Evolutionary conservation across 2,329 filamentous ascomycete species (phyloP), one percentile per base, ranked within the genome.

Genomic region (Colletotrichum theobromicola): DNA sequence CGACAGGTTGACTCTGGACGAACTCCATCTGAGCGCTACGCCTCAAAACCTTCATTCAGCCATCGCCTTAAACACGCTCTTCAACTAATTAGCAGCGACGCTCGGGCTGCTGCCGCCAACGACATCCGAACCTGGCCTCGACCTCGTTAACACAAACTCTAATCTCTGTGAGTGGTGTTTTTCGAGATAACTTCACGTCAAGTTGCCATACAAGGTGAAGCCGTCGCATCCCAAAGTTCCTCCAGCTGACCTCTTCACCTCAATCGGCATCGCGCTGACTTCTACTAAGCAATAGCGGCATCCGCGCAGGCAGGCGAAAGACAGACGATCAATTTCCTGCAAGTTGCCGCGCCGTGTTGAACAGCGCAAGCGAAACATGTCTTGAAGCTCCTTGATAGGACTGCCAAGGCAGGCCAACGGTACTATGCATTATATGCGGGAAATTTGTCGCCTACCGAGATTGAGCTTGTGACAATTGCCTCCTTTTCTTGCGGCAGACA

Each of bases 311-410:
- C 35, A 13, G 50, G 37, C 50, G 24, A 21, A 58, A 30, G 24
- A 42, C 46, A 53, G 32, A 67, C 50, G 46, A 60, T 53, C 71
- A 74, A 70, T 71, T 50, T 76, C 65, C 60, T 76, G 75, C 70
- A 72, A 61, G 66, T 24, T 64, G 28, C 70, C 74, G 65, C 62
- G 30, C 58, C 34, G 64, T 32, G 70, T 76, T 46, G 42, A 35
- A 76, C 74, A 57, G 35, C 30, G 35, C 53, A 71, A 74, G 71
- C 75, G 67, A 77, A 71, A 77, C 67, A 71, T 72, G 74, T 71
- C 70, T 76, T 37, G 57, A 74, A 71, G 67, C 70, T 73, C 74
- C 75, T 70, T 68, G 64, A 77, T 77, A 76, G 75, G 74, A 66
- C 37, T 37, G 65, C 53, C 68, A 75, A 72, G 72, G 68, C 26